Conservation (phyloP, 768 basidiomycete genomes). For the Russula foetens region DNA sequence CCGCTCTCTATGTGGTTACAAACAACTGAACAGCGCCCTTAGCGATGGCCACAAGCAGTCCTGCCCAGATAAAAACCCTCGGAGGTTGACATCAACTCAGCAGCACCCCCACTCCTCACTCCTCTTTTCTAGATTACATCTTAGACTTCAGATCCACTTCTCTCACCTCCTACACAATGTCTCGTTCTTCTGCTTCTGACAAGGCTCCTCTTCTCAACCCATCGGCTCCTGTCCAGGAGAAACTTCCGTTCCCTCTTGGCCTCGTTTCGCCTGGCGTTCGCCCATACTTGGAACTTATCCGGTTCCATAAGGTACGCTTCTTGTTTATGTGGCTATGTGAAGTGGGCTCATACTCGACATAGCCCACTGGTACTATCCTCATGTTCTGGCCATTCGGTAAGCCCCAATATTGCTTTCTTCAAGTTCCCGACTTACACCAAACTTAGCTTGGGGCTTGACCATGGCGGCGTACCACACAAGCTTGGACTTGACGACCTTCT, state of each 20-base stretch:
- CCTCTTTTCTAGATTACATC: not conserved
- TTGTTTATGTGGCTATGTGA: not conserved
- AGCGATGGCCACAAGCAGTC: not conserved
- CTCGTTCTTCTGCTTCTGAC: conserved; percentile 1
- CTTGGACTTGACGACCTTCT: conserved; percentile 12
- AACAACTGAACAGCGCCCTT: not conserved
- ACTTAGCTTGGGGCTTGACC: conserved; percentile 20
- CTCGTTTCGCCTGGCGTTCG: conserved; percentile 16
- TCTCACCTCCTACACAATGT: not conserved
- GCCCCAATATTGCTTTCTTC: not conserved
- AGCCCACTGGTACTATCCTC: conserved; percentile 20
- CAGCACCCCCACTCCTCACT: not conserved
- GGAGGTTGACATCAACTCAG: not conserved
- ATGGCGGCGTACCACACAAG: conserved; percentile 18
- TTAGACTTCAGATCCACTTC: not conserved
- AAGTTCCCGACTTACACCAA: not conserved
- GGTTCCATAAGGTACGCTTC: conserved; percentile 12
- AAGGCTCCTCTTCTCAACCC: conserved; percentile 4
- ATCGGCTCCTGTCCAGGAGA: conserved; percentile 4
- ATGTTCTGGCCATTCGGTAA: conserved; percentile 13
- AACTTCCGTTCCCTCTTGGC: conserved; percentile 19
- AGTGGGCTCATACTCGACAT: not conserved
- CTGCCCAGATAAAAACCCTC: conserved; percentile 3
- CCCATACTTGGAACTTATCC: conserved; percentile 19
- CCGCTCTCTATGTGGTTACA: not conserved